These are phyloP conservation scores for Sutorius eximius DNA, from an alignment of 1,284 basidiomycete genomes.

Conservation along the genomic window DNA sequence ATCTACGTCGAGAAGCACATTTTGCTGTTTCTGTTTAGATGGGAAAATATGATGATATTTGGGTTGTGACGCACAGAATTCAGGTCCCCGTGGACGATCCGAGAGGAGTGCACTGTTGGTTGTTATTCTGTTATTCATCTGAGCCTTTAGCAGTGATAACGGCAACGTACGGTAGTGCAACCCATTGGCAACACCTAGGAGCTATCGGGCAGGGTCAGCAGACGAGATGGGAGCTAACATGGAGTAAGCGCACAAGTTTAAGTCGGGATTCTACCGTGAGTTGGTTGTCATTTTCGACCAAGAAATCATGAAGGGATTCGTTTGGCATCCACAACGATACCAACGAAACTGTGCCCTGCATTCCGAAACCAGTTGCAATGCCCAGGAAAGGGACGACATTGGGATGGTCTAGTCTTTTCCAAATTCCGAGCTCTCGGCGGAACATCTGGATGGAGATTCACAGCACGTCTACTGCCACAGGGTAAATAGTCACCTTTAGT, in stretches of 20 bases:
- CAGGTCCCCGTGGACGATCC: constrained; percentile 10
- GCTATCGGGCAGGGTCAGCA: background rate
- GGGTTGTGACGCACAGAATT: background rate
- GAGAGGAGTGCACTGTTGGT: constrained; percentile 10
- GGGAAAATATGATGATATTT: too few species aligned
- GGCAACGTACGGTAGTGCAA: constrained; percentile 9
- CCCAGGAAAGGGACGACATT: constrained; percentile 21
- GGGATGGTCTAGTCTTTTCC: constrained; percentile 10
- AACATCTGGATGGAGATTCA: constrained; percentile 8
- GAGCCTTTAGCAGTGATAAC: too few species aligned
- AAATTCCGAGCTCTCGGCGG: constrained; percentile 12
- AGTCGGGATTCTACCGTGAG: constrained; percentile 9
- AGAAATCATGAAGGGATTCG: constrained; percentile 8
- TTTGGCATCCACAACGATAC: constrained; percentile 23
- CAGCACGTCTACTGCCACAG: background rate
- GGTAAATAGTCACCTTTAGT: too few species aligned
- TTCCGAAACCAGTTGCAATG: constrained; percentile 12
- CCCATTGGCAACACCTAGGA: constrained; percentile 14
- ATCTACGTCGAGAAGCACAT: constrained; percentile 11
- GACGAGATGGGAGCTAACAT: too few species aligned
- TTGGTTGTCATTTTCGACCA: background rate
- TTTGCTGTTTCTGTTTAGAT: constrained; percentile 6
- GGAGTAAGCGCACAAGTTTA: background rate
- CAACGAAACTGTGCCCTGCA: constrained; percentile 6
- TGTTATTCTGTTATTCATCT: too few species aligned